phyloP scores from a whole-genome alignment of 2,329 filamentous ascomycete species.

The Aureobasidium sp. region DNA sequence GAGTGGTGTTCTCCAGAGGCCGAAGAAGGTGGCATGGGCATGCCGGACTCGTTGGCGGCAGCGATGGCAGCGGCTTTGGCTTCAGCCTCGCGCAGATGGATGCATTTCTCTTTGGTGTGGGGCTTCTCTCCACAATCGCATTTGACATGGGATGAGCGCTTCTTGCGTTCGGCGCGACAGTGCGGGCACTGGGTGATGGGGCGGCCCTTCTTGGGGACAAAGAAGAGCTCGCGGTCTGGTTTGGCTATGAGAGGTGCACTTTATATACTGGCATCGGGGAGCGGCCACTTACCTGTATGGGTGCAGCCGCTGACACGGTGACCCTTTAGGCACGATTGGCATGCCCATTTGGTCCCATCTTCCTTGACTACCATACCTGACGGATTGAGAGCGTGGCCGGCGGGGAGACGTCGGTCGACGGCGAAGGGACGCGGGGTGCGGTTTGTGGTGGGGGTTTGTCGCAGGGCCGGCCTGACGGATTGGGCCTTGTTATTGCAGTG shows the following conservation, averaged over 20 bases:
- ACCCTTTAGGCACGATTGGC: constrained; percentile 94
- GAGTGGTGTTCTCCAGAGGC: constrained; percentile 18
- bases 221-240: constrained; percentile 82
- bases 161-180: constrained; percentile 93
- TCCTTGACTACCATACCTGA: constrained; percentile 30
- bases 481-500: constrained; percentile 9
- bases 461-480: constrained; percentile 12
- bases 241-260: constrained; percentile 3
- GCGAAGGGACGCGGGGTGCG: not conserved
- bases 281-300: constrained; percentile 68
- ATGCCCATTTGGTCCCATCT: constrained; percentile 95
- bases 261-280: not conserved
- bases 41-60: not conserved
- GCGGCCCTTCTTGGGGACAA: constrained; percentile 96
- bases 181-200: constrained; percentile 97
- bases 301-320: constrained; percentile 99
- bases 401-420: constrained; percentile 9
- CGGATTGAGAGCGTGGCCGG: constrained; percentile 13
- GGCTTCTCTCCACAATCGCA: constrained; percentile 89
- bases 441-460: not conserved
- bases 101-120: constrained; percentile 49
- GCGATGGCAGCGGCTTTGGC: constrained; percentile 24
- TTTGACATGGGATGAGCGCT: constrained; percentile 86
- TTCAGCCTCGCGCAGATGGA: constrained; percentile 32
- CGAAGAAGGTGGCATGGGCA: not conserved